Percentiles rank a stretch among this genome's conserved stretches.
Evolutionary conservation across 2,329 filamentous ascomycete genomes (phyloP).

Genomic region (Aspergillus arachidicola): DNA sequence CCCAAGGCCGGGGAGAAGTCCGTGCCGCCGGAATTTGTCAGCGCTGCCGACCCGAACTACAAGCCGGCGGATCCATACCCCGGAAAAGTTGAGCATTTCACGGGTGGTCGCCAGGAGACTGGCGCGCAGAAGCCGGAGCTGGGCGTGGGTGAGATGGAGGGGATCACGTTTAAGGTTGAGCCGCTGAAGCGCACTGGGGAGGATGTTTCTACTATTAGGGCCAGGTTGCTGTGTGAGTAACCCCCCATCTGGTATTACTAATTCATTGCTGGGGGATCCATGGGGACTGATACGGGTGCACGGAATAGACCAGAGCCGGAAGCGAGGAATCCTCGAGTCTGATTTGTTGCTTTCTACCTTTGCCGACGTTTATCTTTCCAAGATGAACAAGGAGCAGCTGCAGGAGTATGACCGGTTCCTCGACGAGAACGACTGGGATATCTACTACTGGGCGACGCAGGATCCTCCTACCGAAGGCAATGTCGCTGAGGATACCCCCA

Average conservation of each 20-base stretch:
- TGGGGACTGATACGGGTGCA: neutral
- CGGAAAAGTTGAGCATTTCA: slow-evolving; percentile 67
- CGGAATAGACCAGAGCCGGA: slow-evolving; percentile 83
- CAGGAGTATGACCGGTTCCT: slow-evolving; percentile 87
- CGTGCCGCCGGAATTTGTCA: too few relatives aligned
- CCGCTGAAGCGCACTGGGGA: slow-evolving; percentile 85
- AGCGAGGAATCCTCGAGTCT: slow-evolving; percentile 92
- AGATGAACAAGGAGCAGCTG: slow-evolving; percentile 74
- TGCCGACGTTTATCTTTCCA: slow-evolving; percentile 73
- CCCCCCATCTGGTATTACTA: neutral
- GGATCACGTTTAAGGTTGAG: slow-evolving; percentile 83
- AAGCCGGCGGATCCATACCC: slow-evolving; percentile 61
- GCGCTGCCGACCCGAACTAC: too few relatives aligned
- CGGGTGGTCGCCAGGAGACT: slow-evolving; percentile 61
- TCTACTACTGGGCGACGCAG: slow-evolving; percentile 99
- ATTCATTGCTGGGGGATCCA: neutral
- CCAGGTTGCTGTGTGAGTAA: slow-evolving; percentile 69
- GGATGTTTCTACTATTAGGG: slow-evolving; percentile 81
- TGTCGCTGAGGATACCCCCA: slow-evolving; percentile 39
- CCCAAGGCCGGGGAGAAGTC: too few relatives aligned
- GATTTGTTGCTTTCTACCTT: slow-evolving; percentile 97
- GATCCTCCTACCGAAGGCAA: slow-evolving; percentile 58
- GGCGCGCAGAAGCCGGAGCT: slow-evolving; percentile 65
- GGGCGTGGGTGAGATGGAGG: slow-evolving; percentile 82
- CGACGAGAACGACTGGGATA: slow-evolving; percentile 99